These are phyloP conservation scores for Garcia nutans DNA, from an alignment of 345 rosid genomes.

Conservation along the genomic window DNA sequence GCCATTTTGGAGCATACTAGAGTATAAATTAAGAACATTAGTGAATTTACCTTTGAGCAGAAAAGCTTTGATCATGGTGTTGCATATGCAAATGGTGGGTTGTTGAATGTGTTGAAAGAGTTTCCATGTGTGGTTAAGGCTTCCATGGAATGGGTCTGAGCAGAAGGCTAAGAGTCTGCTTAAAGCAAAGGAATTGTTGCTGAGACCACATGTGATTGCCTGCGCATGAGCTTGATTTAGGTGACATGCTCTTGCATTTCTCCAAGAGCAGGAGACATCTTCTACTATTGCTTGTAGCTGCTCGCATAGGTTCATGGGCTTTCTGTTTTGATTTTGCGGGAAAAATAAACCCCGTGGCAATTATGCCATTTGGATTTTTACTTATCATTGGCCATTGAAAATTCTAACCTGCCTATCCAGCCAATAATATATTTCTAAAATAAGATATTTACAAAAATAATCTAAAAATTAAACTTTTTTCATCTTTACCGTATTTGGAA, in stretches of 20 bases:
- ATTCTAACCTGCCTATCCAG: too few species aligned
- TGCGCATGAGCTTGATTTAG: conserved; percentile 47
- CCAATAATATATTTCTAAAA: too few species aligned
- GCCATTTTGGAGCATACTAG: conserved; percentile 25
- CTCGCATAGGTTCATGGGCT: not conserved
- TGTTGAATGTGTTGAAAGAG: conserved; percentile 41
- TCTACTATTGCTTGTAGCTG: conserved; percentile 7
- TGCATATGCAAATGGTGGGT: conserved; percentile 51
- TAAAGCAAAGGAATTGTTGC: conserved; percentile 35
- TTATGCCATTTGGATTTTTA: too few species aligned
- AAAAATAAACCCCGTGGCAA: not conserved
- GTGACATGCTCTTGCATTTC: conserved; percentile 48
- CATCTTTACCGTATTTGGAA: too few species aligned
- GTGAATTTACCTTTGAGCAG: conserved; percentile 29
- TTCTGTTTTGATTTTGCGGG: not conserved
- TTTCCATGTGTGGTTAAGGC: conserved; percentile 34
- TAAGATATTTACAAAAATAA: too few species aligned
- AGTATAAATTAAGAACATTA: conserved; percentile 24
- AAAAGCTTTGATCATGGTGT: conserved; percentile 51
- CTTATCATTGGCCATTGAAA: too few species aligned
- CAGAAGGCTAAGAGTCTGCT: conserved; percentile 51
- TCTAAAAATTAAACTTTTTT: too few species aligned
- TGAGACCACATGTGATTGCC: conserved; percentile 41
- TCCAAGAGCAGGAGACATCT: conserved; percentile 41
- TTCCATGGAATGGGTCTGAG: conserved; percentile 33